Base-by-base conservation (phyloP, 805 yeast genomes). In the Pichia membranifaciens region DNA sequence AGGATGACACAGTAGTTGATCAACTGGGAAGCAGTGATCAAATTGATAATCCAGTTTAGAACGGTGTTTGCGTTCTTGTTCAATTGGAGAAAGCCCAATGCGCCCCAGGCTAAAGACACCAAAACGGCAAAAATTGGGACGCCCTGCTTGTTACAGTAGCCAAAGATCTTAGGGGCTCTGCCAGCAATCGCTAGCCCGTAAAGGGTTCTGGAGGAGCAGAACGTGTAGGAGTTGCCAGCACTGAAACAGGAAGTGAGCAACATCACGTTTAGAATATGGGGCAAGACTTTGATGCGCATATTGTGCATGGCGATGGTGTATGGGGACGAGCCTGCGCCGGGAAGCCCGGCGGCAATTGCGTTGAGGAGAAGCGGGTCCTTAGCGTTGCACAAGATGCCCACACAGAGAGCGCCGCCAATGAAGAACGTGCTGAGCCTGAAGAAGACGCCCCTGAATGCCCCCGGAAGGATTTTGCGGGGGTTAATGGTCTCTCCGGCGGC, bases 191-290 rank as follows among this genome's bases (percentile, higher is more conserved):
- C 84, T 65, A 86, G 68, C 3, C 88, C 87, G 60, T 82, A 81
- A 16, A 86, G 67, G 0, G 84, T 75, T 55, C 78, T 60, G 6
- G 88, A 77, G 0, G 89, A 81, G 51, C 88, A 81, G 60, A 75
- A 86, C 15, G 84, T 78, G 61, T 82, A 83, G 2, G 90, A 83
- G 63, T 86, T 86, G 45, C 95, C 95, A 2, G 95, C 88, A 32
- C 88, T 81, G 54, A 86, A 82, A 3, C 88, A 86, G 2, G 91
- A 76, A 3, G 87, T 73, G 43, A 88, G 68, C 34, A 88, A 70
- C 32, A 85, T 76, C 1, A 79, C 91, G 62, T 88, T 88, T 48
- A 88, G 84, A 47, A 87, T 72, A 58, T 81, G 78, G 34, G 95
- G 93, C 45, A 87, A 70, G 0, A 76, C 79, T 29, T 69, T 76